Percentiles rank a stretch among this genome's conserved stretches.
Conservation (phyloP, 805 yeast species). For the Wickerhamomyces ciferrii region DNA sequence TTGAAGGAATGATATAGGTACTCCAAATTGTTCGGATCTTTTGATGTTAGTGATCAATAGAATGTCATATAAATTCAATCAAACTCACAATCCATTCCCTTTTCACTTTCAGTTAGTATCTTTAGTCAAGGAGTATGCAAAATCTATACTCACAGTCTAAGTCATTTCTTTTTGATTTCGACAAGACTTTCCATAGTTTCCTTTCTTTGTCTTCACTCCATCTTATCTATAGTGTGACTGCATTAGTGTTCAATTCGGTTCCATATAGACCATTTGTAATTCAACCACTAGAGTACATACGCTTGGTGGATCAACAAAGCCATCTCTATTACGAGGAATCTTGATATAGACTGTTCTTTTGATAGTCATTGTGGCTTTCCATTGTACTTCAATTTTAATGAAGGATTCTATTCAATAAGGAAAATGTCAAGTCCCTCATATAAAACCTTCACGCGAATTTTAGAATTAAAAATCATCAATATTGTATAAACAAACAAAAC, state of each 20-base stretch:
- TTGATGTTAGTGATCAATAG: slow-evolving; percentile 2
- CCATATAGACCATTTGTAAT: too few relatives aligned
- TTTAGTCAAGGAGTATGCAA: too few relatives aligned
- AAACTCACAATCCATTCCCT: slow-evolving; percentile 1
- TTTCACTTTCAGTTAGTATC: not conserved
- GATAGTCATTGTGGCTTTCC: not conserved
- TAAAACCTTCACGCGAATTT: not conserved
- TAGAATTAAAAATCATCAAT: not conserved
- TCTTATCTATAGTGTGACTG: slow-evolving; percentile 6
- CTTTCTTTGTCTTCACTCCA: slow-evolving; percentile 21
- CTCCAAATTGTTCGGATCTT: slow-evolving; percentile 13
- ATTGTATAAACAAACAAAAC: not conserved
- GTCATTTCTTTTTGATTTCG: slow-evolving; percentile 20
- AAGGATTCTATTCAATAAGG: not conserved
- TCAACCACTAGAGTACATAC: slow-evolving; percentile 8
- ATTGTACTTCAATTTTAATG: too few relatives aligned
- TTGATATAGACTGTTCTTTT: slow-evolving; percentile 13
- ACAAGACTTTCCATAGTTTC: slow-evolving; percentile 18
- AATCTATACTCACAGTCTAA: slow-evolving; percentile 13
- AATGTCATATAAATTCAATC: not conserved
- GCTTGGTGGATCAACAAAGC: slow-evolving; percentile 18
- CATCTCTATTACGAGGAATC: slow-evolving; percentile 20
- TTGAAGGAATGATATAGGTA: slow-evolving; percentile 20
- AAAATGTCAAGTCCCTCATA: too few relatives aligned
- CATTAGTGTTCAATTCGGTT: not conserved